These are phyloP conservation scores for Coemansia sp. DNA, from an alignment of 192 early-diverging fungal genomes.

Conservation along the genomic window DNA sequence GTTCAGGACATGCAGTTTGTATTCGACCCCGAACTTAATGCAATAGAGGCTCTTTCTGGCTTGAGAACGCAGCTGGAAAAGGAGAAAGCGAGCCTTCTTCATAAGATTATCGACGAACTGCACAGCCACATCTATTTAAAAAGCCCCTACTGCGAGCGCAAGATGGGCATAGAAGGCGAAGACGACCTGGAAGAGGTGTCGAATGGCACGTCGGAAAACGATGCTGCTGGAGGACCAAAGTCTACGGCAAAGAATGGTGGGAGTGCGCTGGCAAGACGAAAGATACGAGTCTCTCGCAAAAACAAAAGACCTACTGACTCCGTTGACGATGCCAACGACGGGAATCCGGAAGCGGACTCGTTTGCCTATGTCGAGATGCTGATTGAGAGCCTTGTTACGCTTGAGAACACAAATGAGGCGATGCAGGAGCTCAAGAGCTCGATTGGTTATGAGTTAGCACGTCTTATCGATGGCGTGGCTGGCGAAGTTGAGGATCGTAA, in stretches of 20 bases:
- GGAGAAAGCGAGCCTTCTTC: conserved; percentile 53
- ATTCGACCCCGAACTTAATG: conserved; percentile 62
- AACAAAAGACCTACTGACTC: conserved; percentile 15
- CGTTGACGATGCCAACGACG: conserved; percentile 40
- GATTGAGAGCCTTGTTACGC: conserved; percentile 65
- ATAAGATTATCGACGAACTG: conserved; percentile 71
- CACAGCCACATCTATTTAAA: conserved; percentile 80
- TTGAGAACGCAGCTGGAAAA: conserved; percentile 64
- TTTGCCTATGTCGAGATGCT: conserved; percentile 78
- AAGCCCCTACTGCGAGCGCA: conserved; percentile 71
- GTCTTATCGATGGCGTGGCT: conserved; percentile 73
- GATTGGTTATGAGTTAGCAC: conserved; percentile 67
- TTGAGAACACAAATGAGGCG: conserved; percentile 43
- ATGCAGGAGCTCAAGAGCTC: conserved; percentile 70
- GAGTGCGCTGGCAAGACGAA: conserved; percentile 10
- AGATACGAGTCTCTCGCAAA: conserved; percentile 51
- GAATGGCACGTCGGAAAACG: conserved; percentile 4
- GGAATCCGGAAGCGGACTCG: conserved; percentile 75
- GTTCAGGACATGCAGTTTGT: conserved; percentile 65
- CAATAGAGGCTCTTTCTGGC: conserved; percentile 72
- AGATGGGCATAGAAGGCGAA: conserved; percentile 45
- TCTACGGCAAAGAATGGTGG: conserved; percentile 2
- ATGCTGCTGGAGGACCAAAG: not conserved
- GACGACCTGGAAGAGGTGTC: conserved; percentile 23
- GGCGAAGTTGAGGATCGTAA: conserved; percentile 74